Evolutionary conservation across 2,329 filamentous ascomycete species (phyloP), one percentile per base, ranked within the genome.

Genomic region (Venturia oleaginea): DNA sequence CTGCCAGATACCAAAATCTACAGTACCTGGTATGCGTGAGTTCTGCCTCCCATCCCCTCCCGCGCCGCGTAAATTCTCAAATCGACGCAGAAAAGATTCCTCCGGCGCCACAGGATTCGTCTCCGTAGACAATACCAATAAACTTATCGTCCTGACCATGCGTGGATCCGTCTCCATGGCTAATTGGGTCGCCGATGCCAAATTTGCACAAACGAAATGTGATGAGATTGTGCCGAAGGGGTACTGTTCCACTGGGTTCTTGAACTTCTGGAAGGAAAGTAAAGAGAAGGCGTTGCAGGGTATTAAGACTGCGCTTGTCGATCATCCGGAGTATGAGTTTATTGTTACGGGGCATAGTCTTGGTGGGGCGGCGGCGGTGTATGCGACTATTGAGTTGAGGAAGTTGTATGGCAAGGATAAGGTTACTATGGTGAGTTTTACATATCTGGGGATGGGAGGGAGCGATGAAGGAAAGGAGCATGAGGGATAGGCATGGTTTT

Each of bases 331-430:
- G 60, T 87, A 81, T 76, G 72, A 73, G 54, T 71, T 89, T 71
- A 72, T 87, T 24, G 73, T 81, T 22, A 85, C 85, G 0, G 88
- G 88, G 42, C 87, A 90, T 77, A 88, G 84, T 8, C 83, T 91
- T 6, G 42, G 42, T 6, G 42, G 42, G 4, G 42, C 42, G 42
- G 42, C 42, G 42, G 42, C 42, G 5, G 59, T 57, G 6, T 57
- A 11, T 34, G 51, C 51, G 24, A 57, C 51, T 57, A 27, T 57
- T 34, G 51, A 57, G 32, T 5, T 57, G 24, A 27, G 51, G 24
- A 34, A 27, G 24, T 34, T 27, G 24, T 57, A 57, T 34, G 51
- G 51, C 4, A 27, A 19, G 4, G 51, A 8, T 4, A 27, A 34
- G 24, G 51, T 57, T 57, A 27, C 22, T 34, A 27, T 57, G 42